Base-by-base conservation (phyloP, 257 asterid species). In the Salvia hispanica region DNA sequence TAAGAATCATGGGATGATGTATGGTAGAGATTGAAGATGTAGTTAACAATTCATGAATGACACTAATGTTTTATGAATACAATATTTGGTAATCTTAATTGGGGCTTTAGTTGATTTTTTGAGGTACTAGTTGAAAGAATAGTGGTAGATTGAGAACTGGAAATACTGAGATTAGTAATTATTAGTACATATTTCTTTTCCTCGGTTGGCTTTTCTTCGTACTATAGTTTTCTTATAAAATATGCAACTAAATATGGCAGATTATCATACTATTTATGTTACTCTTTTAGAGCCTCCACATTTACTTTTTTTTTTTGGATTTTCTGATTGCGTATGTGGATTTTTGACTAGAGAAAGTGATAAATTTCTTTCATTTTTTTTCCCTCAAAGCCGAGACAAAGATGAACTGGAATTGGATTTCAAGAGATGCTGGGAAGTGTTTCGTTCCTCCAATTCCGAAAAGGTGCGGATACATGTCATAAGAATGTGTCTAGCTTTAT, bases 381-480 rank as follows among this genome's bases (percentile, higher is more conserved):
- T 67, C 11, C 51, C 51, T 72, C 53, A 15, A 40, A 73, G 79
- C 80, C 78, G 90, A 44, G 90, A 81, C 80, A 85, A 80, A 70
- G 85, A 87, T 83, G 99, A 88, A 73, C 71, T 94, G 91, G 98
- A 91, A 82, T 81, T 84, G 95, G 96, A 91, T 73, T 94, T 94
- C 72, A 94, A 83, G 85, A 87, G 99, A 81, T 84, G 85, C 48
- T 94, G 99, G 99, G 96, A 94, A 76, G 96, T 87, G 76, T 94
- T 94, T 77, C 91, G 98, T 55, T 84, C 96, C 67, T 84, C 93
- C 58, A 87, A 72, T 85, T 83, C 90, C 69, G 90, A 84, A 69
- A 82, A 82, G 90, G 90, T 82, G 76, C 3, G 16, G 25, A 56
- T n/a, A 43, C 48, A 45, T 62, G 56, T 13, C 67, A 66, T 63